These are phyloP conservation scores for Cryptosporidium sp. DNA, from an alignment of 169 alveolate genomes.

Conservation along the genomic window DNA sequence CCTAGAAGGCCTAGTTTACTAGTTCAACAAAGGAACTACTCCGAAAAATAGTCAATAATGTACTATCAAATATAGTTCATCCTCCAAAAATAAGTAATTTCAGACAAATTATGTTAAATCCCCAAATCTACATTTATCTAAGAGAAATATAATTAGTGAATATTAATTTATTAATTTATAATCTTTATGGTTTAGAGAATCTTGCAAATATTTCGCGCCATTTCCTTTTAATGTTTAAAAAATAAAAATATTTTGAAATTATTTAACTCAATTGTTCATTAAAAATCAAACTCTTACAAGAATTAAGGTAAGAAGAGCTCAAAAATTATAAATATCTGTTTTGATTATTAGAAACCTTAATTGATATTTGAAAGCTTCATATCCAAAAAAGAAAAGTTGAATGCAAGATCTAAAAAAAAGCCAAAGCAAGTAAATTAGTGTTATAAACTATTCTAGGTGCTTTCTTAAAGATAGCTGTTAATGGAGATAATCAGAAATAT, in stretches of 20 bases:
- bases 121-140: background rate
- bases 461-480: background rate
- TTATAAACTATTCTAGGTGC: background rate
- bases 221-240: background rate
- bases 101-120: background rate
- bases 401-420: constrained; percentile 4
- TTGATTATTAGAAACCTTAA: background rate
- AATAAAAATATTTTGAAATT: background rate
- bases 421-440: background rate
- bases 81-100: background rate
- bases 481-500: constrained; percentile 50
- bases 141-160: too few relatives aligned
- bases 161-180: too few relatives aligned
- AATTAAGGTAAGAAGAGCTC: background rate
- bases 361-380: background rate
- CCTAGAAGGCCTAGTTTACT: constrained; percentile 66
- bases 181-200: background rate
- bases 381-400: background rate
- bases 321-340: background rate
- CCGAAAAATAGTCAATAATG: background rate
- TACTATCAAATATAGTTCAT: background rate
- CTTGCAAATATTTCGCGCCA: background rate
- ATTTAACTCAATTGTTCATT: background rate
- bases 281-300: background rate
- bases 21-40: background rate